Evolutionary conservation across 768 basidiomycete species (phyloP).

Genomic region (Lactarius pseudohatsudake): DNA sequence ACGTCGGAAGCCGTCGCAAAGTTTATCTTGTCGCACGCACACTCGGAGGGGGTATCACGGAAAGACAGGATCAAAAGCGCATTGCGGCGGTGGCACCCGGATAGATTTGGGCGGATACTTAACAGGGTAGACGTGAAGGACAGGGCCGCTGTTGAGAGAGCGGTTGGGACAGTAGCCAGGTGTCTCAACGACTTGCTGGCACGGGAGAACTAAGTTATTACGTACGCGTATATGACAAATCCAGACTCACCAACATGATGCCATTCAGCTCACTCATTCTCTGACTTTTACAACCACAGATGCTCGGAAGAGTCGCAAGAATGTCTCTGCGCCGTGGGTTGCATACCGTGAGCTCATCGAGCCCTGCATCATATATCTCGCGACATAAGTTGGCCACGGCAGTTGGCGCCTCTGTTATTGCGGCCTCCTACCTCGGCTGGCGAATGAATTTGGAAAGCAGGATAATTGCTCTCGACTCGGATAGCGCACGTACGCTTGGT

Average conservation of each 20-base stretch:
- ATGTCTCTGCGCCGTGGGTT: conserved; percentile 20
- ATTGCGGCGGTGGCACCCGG: conserved; percentile 79
- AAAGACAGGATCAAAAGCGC: conserved; percentile 68
- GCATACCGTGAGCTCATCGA: conserved; percentile 21
- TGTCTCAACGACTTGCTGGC: conserved; percentile 34
- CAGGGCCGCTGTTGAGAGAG: conserved; percentile 53
- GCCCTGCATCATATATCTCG: conserved; percentile 7
- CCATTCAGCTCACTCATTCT: not conserved
- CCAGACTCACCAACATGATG: not conserved
- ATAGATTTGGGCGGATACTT: conserved; percentile 63
- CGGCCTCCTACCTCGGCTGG: conserved; percentile 38
- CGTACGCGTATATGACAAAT: conserved; percentile 4
- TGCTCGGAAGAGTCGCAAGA: conserved; percentile 25
- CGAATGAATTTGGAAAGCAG: conserved; percentile 31
- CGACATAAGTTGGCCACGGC: conserved; percentile 31
- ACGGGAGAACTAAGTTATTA: conserved; percentile 19
- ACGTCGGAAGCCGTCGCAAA: conserved; percentile 50
- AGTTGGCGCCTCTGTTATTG: conserved; percentile 36
- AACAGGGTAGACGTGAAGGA: conserved; percentile 54
- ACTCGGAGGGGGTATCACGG: conserved; percentile 55
- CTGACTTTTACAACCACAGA: conserved; percentile 7
- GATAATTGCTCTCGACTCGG: conserved; percentile 32
- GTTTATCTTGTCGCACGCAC: conserved; percentile 65
- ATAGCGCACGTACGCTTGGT: conserved; percentile 6
- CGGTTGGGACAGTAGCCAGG: conserved; percentile 63